Percentiles rank a stretch among this genome's conserved stretches.
These are phyloP conservation scores for Plantago major DNA, from an alignment of 257 asterid genomes.

Conservation along the genomic window DNA sequence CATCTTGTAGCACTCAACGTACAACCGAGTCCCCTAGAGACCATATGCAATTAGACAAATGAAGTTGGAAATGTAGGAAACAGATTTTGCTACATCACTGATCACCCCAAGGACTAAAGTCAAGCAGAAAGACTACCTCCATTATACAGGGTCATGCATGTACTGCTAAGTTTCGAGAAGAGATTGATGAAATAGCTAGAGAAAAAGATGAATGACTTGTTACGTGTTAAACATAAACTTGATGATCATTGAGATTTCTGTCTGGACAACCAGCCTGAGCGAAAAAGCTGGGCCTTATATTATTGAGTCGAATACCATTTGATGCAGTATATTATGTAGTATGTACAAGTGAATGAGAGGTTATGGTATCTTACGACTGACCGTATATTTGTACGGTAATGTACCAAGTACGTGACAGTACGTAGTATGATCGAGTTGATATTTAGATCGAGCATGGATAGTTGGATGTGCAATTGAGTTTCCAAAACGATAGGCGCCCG, in stretches of 20 bases:
- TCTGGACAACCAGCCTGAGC: neutral
- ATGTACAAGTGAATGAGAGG: too few relatives aligned
- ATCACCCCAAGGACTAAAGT: constrained; percentile 46
- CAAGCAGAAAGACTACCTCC: constrained; percentile 38
- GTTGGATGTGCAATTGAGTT: too few relatives aligned
- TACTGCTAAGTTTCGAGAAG: constrained; percentile 61
- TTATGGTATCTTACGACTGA: too few relatives aligned
- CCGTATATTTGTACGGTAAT: too few relatives aligned
- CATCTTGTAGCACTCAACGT: neutral
- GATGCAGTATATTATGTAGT: too few relatives aligned
- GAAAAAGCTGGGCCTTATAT: neutral
- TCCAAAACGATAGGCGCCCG: too few relatives aligned
- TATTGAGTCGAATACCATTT: too few relatives aligned
- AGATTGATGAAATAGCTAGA: constrained; percentile 55
- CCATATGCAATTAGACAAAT: constrained; percentile 38
- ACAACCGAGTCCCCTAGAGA: too few relatives aligned
- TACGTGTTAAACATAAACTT: constrained; percentile 22
- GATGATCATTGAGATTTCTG: constrained; percentile 30
- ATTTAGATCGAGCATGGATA: too few relatives aligned
- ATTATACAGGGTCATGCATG: constrained; percentile 60
- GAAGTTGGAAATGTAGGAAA: constrained; percentile 68
- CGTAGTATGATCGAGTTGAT: too few relatives aligned
- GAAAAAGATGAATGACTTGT: constrained; percentile 36
- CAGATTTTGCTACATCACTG: constrained; percentile 52
- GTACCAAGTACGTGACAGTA: too few relatives aligned